Percentiles rank a stretch among this genome's conserved stretches.
phyloP scores from a whole-genome alignment of 306 rosid species.

The Fragaria ananassa region DNA sequence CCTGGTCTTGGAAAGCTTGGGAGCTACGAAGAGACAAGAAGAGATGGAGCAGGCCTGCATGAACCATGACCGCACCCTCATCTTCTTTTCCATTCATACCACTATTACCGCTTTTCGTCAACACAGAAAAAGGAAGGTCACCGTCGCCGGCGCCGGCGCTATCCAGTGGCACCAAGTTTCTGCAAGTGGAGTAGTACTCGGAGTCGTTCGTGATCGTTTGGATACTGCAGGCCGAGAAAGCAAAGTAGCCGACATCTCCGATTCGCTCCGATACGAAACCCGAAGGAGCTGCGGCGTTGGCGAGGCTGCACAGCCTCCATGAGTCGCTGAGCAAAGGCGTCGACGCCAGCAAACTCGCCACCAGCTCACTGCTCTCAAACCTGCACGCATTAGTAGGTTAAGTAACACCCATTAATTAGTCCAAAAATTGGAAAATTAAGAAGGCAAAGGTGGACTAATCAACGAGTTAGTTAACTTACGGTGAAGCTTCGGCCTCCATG shows the following conservation, averaged over 20 bases:
- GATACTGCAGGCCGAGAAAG: slow-evolving; percentile 65
- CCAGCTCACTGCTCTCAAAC: slow-evolving; percentile 76
- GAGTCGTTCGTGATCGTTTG: slow-evolving; percentile 19
- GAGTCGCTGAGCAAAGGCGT: slow-evolving; percentile 71
- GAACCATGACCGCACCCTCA: slow-evolving; percentile 58
- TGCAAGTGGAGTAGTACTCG: slow-evolving; percentile 9
- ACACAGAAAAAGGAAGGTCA: slow-evolving; percentile 25
- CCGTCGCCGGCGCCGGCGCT: slow-evolving; percentile 14
- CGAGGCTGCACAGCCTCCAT: slow-evolving; percentile 63
- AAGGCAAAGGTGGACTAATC: neutral
- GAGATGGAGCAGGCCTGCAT: slow-evolving; percentile 49
- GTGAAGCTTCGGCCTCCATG: slow-evolving; percentile 67
- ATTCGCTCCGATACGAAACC: slow-evolving; percentile 33
- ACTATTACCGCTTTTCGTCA: slow-evolving; percentile 25
- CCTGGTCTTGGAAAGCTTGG: slow-evolving; percentile 48
- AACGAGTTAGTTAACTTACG: slow-evolving; percentile 40
- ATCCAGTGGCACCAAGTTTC: slow-evolving; percentile 41
- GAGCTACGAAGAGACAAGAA: slow-evolving; percentile 35
- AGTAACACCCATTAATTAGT: neutral
- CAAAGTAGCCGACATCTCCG: slow-evolving; percentile 50
- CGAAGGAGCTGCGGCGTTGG: slow-evolving; percentile 28
- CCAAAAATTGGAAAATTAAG: neutral
- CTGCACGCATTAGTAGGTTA: slow-evolving; percentile 20
- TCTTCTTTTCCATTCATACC: slow-evolving; percentile 30
- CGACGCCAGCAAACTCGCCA: slow-evolving; percentile 57